These are phyloP conservation scores for Symmetrospora coprosmae DNA, from an alignment of 768 basidiomycete genomes.

Conservation along the genomic window DNA sequence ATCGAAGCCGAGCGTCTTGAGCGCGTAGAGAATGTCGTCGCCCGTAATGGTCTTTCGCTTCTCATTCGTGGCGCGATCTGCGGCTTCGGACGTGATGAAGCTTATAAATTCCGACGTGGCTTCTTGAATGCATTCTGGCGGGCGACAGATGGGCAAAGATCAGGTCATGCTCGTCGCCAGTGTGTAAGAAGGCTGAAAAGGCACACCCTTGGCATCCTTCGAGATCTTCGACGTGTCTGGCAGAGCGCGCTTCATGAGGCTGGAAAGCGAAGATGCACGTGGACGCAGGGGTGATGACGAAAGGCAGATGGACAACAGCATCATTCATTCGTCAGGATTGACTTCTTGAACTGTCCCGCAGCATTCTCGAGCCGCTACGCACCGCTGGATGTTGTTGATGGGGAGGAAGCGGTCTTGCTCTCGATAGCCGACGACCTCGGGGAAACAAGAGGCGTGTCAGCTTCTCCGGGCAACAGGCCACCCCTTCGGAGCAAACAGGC, in stretches of 20 bases:
- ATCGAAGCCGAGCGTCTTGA: constrained; percentile 81
- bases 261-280: no score
- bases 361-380: no score
- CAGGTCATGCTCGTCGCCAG: no score
- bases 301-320: no score
- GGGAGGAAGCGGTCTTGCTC: constrained; percentile 31
- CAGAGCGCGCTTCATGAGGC: constrained; percentile 82
- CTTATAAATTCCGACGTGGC: constrained; percentile 96
- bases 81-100: constrained; percentile 94
- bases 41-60: constrained; percentile 97
- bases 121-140: constrained; percentile 78
- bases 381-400: constrained; percentile 87
- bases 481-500: no score
- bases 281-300: no score
- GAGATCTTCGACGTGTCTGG: constrained; percentile 86
- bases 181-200: no score
- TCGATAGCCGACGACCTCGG: constrained; percentile 9
- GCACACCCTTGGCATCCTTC: constrained; percentile 76
- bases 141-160: neutral
- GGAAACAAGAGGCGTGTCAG: no score
- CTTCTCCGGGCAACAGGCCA: no score
- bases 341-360: no score
- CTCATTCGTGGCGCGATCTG: constrained; percentile 82
- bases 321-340: no score
- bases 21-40: constrained; percentile 92